A percentile compares a stretch with the other conserved stretches of the same genome.
Conservation (phyloP, 306 rosid species). For the Sicyos baderoa region DNA sequence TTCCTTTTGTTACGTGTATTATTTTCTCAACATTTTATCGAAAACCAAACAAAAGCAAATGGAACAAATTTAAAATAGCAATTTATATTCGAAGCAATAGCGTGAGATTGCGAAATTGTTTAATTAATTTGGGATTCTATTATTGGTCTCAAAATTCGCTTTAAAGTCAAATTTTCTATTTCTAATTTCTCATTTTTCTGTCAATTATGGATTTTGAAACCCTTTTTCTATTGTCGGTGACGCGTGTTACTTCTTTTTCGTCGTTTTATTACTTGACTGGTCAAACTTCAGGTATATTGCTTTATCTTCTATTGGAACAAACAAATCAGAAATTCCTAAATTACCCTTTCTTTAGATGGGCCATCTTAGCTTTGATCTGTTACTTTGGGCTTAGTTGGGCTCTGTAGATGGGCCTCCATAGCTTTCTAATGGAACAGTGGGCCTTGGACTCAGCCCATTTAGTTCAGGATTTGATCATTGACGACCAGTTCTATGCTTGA, state of each 20-base stretch:
- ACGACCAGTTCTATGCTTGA: too few relatives aligned
- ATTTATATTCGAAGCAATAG: neutral
- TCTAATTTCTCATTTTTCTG: neutral
- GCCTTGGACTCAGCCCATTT: neutral
- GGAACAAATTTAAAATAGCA: neutral
- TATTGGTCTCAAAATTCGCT: neutral
- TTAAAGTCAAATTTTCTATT: neutral
- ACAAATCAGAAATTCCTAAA: neutral
- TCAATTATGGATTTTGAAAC: neutral
- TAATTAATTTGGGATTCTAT: neutral
- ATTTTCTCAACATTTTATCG: neutral
- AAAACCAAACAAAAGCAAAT: neutral
- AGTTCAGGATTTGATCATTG: neutral
- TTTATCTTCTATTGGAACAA: neutral
- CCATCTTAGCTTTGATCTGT: neutral
- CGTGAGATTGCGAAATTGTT: neutral
- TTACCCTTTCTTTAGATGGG: neutral
- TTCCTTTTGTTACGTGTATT: neutral
- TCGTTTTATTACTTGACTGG: neutral
- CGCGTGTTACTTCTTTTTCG: neutral
- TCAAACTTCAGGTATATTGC: too few relatives aligned
- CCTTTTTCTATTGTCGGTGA: conserved; percentile 1
- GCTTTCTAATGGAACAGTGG: neutral
- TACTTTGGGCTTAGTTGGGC: neutral
- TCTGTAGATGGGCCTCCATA: neutral